Percentiles rank a stretch among this genome's conserved stretches.
Conservation (phyloP, 2,329 filamentous ascomycete species). For the Neoascochyta sp. region DNA sequence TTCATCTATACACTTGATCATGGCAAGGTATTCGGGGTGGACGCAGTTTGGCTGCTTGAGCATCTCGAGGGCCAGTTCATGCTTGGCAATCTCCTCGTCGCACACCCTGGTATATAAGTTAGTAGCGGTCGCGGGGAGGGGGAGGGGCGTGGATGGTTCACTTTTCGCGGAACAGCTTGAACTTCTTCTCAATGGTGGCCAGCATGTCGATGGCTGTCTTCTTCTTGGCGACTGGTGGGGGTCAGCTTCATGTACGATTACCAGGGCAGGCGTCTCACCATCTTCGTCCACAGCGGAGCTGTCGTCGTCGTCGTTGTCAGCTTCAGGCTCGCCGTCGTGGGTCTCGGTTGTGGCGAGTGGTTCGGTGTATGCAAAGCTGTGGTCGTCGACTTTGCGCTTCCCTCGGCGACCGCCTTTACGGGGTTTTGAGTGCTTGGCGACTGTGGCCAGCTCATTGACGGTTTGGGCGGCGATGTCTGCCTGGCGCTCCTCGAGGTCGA, state of each 20-base stretch:
- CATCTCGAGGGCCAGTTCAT: conserved; percentile 66
- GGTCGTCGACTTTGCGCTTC: conserved; percentile 51
- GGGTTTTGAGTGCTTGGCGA: conserved; percentile 36
- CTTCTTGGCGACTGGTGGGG: conserved; percentile 65
- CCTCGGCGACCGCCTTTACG: conserved; percentile 43
- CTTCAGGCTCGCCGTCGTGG: conserved; percentile 51
- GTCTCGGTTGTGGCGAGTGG: conserved; percentile 61
- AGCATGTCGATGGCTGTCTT: conserved; percentile 76
- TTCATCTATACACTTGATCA: conserved; percentile 81
- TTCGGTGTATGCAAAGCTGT: conserved; percentile 24
- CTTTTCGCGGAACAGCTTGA: conserved; percentile 79
- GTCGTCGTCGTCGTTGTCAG: conserved; percentile 46
- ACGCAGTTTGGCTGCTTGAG: conserved; percentile 58
- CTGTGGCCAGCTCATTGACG: conserved; percentile 33
- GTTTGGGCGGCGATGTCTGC: conserved; percentile 33
- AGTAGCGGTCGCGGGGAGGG: conserved; percentile 10
- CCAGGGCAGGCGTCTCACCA: conserved; percentile 16
- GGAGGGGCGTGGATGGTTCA: conserved; percentile 39
- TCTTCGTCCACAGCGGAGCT: conserved; percentile 37
- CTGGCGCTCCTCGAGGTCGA: conserved; percentile 34
- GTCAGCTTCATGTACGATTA: too few relatives aligned
- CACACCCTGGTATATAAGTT: conserved; percentile 64
- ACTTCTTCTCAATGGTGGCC: conserved; percentile 79
- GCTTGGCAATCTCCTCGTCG: conserved; percentile 78
- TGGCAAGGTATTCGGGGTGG: conserved; percentile 88